These are phyloP conservation scores for Suillus clintonianus DNA, from an alignment of 768 basidiomycete species.

Conservation along the genomic window DNA sequence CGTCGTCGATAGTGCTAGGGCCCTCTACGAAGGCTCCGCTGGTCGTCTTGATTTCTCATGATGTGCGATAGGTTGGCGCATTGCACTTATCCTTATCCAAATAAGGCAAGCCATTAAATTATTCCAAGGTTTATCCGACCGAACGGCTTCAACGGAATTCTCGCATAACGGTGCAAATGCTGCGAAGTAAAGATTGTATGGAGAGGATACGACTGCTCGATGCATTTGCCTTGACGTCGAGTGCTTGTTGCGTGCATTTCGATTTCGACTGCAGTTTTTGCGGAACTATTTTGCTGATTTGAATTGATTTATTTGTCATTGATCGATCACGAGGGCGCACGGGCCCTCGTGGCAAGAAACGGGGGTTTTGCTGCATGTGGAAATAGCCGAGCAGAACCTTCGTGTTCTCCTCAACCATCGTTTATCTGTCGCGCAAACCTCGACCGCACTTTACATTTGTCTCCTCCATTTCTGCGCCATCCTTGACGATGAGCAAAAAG, in stretches of 20 bases:
- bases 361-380: constrained; percentile 38
- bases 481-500: constrained; percentile 53
- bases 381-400: constrained; percentile 43
- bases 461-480: constrained; percentile 14
- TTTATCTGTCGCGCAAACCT: constrained; percentile 37
- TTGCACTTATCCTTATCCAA: constrained; percentile 32
- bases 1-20: background rate
- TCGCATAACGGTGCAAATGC: background rate
- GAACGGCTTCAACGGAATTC: background rate
- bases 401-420: constrained; percentile 42
- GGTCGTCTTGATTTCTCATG: background rate
- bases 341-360: constrained; percentile 42
- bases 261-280: constrained; percentile 31
- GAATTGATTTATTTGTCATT: constrained; percentile 4
- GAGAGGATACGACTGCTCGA: background rate
- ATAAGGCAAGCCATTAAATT: constrained; percentile 27
- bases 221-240: constrained; percentile 15
- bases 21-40: background rate
- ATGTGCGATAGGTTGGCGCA: background rate
- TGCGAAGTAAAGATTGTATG: background rate
- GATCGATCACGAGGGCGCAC: constrained; percentile 34
- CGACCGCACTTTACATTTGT: constrained; percentile 17
- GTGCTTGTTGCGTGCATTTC: constrained; percentile 26
- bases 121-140: constrained; percentile 14
- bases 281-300: constrained; percentile 37